phyloP scores from a whole-genome alignment of 306 rosid species.

The Trifolium fragiferum region DNA sequence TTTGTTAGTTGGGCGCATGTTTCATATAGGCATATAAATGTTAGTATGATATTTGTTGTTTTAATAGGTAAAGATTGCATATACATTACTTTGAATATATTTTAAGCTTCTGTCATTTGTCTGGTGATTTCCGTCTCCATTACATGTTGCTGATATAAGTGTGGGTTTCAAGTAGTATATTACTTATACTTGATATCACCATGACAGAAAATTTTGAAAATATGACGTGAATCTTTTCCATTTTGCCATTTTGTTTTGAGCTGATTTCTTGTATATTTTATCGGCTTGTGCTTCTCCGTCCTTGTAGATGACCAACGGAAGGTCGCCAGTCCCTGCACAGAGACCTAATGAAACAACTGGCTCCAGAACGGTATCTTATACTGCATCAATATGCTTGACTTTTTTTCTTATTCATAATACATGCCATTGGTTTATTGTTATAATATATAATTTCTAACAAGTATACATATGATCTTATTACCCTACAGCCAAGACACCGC shows the following conservation, averaged over 20 bases:
- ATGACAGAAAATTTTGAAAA: conserved; percentile 14
- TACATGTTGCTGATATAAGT: background rate
- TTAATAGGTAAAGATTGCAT: background rate
- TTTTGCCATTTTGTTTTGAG: background rate
- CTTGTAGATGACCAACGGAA: conserved; percentile 65
- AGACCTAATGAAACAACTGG: conserved; percentile 73
- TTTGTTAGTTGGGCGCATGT: background rate
- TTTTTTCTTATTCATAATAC: background rate
- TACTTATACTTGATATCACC: background rate
- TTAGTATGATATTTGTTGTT: conserved; percentile 1
- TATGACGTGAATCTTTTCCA: conserved; percentile 4
- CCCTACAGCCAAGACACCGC: conserved; percentile 60
- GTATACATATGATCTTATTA: conserved; percentile 16
- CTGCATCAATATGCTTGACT: conserved; percentile 67
- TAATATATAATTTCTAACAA: conserved; percentile 18
- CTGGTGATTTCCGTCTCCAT: background rate
- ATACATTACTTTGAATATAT: background rate
- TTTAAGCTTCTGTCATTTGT: background rate
- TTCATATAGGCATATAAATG: background rate
- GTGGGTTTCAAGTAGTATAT: background rate
- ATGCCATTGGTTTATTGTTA: conserved; percentile 6
- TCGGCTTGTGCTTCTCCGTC: background rate
- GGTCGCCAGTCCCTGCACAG: conserved; percentile 77
- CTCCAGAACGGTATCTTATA: conserved; percentile 66
- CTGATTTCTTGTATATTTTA: conserved; percentile 1